Base-by-base conservation (phyloP, 2,329 filamentous ascomycete genomes). In the Penicillium sp. region DNA sequence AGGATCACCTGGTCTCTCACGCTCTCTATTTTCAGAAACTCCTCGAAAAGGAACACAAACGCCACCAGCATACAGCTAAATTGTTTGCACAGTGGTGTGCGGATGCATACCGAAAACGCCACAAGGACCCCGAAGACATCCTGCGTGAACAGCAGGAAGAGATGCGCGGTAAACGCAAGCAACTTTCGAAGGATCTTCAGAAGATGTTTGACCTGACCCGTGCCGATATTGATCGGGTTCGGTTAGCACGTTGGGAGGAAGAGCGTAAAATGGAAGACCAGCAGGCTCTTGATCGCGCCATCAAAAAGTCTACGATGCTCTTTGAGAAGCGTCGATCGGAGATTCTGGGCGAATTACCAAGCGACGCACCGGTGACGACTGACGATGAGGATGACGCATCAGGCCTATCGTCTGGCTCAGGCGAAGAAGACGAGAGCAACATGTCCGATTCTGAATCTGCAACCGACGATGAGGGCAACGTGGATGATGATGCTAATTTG, bases 1-100 rank as follows among this genome's bases (percentile, higher is more conserved):
- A 85, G 67, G 92, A 97, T 67, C 90, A 97, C 68, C 80, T 97
- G 49, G 79, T 89, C 42, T 86, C 87, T 43, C 92, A 96, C 57
- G 87, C 89, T 55, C 69, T 87, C 11, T 88, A 92, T 63, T 93
- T 97, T 63, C 85, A 90, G 44, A 89, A 86, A 64, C 79, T 97
- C 34, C 84, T 97, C 76, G 74, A 87, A 2, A 83, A 85, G 53
- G 94, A 99, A 70, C 89, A 91, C 62, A 84, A 84, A 59, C 81
- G 86, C 11, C 93, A 97, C 72, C 84, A 84, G 34, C 79, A 83
- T n/a, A 79, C 82, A 2, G 93, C 93, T 1, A 96, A 91, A 71
- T 84, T 84, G 49, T 73, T 95, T 49, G 93, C 93, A 1, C 84
- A 74, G 38, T 73, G 68, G 70, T 76, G 74, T 54, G 73, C 73